Base-by-base conservation (phyloP, 768 basidiomycete species). In the Panaeolus papilionaceus region DNA sequence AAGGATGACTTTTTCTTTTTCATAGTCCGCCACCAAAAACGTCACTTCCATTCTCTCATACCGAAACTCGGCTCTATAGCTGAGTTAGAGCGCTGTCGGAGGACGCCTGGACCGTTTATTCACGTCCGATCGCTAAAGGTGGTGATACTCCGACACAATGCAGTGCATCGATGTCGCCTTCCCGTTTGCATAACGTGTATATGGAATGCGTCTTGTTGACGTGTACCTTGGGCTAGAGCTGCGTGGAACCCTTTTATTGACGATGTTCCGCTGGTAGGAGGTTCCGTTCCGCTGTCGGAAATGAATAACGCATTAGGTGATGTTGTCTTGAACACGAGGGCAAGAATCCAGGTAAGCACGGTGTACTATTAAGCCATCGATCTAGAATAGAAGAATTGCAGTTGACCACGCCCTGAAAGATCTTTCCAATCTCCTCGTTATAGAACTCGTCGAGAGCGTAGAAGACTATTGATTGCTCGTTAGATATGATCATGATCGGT, bases 261-360 rank as follows among this genome's bases (percentile, higher is more conserved):
- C 3, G 1, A 37, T 28, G 54, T 58, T 58, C 54, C 54, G 54
- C 54, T 58, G 1, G 28, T 58, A 51, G 11, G 12, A 58, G 54
- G 54, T 58, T 58, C 54, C 54, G 54, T 58, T 58, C 54, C 54
- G 54, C 26, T 58, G 11, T 58, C 54, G 54, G 54, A 58, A 37
- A 58, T 58, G 54, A 58, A 58, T 9, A 10, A 33, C 33, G 14
- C 14, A n/a, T 28, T 23, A 10, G 23, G 10, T 9, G 49, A 7
- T 28, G 23, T 23, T 8, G 20, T 6, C 12, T 58, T 4, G 54
- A 33, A 58, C 54, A 3, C 54, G 54, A 33, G 54, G 33, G 5
- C 8, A 7, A 2, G 47, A 18, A 49, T 33, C 33, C 26, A 51
- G 28, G 54, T 58, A 33, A 33, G 20, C 45, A 20, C 12, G 3